Evolutionary conservation across 2,329 filamentous ascomycete genomes (phyloP).

Genomic region (Phialemonium atrogriseum): DNA sequence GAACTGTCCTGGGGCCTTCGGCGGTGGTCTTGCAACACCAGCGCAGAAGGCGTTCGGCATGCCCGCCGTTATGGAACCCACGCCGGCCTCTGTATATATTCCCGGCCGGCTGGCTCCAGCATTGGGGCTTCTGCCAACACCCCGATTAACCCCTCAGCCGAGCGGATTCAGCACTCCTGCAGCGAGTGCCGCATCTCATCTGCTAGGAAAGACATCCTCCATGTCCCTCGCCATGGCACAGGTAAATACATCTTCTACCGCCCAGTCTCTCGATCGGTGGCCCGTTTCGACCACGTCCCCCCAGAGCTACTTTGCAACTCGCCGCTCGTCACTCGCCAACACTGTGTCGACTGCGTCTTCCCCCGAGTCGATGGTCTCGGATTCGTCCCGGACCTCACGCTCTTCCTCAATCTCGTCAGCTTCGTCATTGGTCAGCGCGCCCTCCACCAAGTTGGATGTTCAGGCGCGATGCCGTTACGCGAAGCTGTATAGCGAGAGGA

Average conservation of each 20-base stretch:
- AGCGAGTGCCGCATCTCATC: slow-evolving; percentile 42
- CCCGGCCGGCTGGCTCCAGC: slow-evolving; percentile 41
- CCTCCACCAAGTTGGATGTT: slow-evolving; percentile 47
- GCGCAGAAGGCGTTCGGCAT: slow-evolving; percentile 25
- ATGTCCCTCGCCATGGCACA: slow-evolving; percentile 56
- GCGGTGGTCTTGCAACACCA: slow-evolving; percentile 32
- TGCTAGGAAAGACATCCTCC: slow-evolving; percentile 41
- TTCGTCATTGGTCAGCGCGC: slow-evolving; percentile 53
- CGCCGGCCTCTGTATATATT: slow-evolving; percentile 31
- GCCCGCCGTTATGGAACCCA: slow-evolving; percentile 42
- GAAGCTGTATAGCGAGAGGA: slow-evolving; percentile 50
- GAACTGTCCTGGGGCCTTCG: slow-evolving; percentile 22
- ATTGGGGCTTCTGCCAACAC: slow-evolving; percentile 49
- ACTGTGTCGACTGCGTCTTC: slow-evolving; percentile 56
- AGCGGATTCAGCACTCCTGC: slow-evolving; percentile 52
- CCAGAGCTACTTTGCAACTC: slow-evolving; percentile 37
- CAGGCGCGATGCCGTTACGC: slow-evolving; percentile 56
- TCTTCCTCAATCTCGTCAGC: slow-evolving; percentile 58
- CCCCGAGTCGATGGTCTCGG: slow-evolving; percentile 60
- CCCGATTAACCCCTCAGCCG: slow-evolving; percentile 48
- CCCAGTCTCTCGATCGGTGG: slow-evolving; percentile 47
- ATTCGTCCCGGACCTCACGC: slow-evolving; percentile 52
- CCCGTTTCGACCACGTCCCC: slow-evolving; percentile 41
- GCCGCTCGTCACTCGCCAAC: slow-evolving; percentile 55
- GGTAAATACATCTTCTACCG: slow-evolving; percentile 32